These are phyloP conservation scores for Penicillium sp. DNA, from an alignment of 2,329 filamentous ascomycete species.

Conservation along the genomic window DNA sequence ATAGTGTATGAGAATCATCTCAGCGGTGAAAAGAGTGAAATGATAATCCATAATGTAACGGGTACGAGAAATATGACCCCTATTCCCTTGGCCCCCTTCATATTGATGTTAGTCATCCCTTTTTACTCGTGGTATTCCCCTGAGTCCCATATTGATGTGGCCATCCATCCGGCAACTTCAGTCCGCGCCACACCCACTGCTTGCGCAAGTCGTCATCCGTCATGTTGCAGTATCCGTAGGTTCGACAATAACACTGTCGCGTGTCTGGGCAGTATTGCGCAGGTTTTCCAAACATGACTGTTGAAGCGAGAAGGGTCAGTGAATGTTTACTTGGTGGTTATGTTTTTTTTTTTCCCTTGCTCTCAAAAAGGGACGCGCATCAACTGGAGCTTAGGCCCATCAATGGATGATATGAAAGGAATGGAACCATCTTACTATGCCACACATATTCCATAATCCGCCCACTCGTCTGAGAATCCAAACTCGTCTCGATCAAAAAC, in stretches of 20 bases:
- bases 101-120: background rate
- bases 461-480: constrained; percentile 44
- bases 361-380: too few relatives aligned
- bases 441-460: constrained; percentile 51
- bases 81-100: too few relatives aligned
- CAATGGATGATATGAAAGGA: constrained; percentile 17
- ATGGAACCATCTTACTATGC: constrained; percentile 44
- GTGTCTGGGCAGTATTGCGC: constrained; percentile 17
- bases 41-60: too few relatives aligned
- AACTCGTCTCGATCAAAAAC: constrained; percentile 44
- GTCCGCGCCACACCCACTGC: constrained; percentile 20
- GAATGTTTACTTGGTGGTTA: background rate
- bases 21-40: too few relatives aligned
- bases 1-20: too few relatives aligned
- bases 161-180: constrained; percentile 16
- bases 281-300: constrained; percentile 23
- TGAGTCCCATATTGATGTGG: constrained; percentile 3
- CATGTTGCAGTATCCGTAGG: constrained; percentile 23
- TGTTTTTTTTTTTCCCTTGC: too few relatives aligned
- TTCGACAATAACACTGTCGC: constrained; percentile 19
- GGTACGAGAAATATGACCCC: too few relatives aligned
- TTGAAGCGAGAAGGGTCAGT: background rate
- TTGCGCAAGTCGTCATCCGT: constrained; percentile 12
- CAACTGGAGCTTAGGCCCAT: too few relatives aligned
- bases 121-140: background rate